phyloP scores from a whole-genome alignment of 257 asterid genomes.

The Petunia secreta region DNA sequence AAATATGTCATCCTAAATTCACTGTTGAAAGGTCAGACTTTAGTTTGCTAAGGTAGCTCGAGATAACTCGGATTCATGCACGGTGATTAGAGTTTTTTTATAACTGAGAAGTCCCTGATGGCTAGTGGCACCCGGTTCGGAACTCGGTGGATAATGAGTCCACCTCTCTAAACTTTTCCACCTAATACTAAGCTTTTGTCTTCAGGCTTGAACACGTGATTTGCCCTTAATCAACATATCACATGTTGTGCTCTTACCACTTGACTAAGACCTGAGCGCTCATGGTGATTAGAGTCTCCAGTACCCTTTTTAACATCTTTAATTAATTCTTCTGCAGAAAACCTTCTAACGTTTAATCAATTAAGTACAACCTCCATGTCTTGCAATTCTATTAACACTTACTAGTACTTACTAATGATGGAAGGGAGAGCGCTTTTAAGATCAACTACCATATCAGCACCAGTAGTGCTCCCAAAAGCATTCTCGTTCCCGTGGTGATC shows the following conservation, averaged over 20 bases:
- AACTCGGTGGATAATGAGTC: too few relatives aligned
- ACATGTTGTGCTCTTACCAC: too few relatives aligned
- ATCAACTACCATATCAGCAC: constrained; percentile 43
- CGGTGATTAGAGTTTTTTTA: not conserved
- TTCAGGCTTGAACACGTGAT: too few relatives aligned
- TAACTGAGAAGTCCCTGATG: too few relatives aligned
- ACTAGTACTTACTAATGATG: too few relatives aligned
- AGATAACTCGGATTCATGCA: not conserved
- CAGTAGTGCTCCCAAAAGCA: constrained; percentile 30
- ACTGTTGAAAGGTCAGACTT: not conserved
- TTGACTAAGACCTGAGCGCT: too few relatives aligned
- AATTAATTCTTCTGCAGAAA: not conserved
- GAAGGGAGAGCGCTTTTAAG: constrained; percentile 23
- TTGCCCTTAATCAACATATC: too few relatives aligned
- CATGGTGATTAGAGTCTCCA: too few relatives aligned
- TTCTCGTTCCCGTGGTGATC: constrained; percentile 29
- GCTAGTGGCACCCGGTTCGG: too few relatives aligned
- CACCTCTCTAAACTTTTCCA: too few relatives aligned
- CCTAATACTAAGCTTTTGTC: too few relatives aligned
- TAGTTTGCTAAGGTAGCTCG: not conserved
- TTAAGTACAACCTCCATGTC: not conserved
- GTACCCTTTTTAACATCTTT: not conserved
- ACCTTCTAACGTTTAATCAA: not conserved
- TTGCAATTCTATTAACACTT: not conserved
- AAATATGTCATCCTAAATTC: not conserved